Evolutionary conservation across 1,284 basidiomycete genomes (phyloP).

Genomic region (Microbotryomycetes sp.): DNA sequence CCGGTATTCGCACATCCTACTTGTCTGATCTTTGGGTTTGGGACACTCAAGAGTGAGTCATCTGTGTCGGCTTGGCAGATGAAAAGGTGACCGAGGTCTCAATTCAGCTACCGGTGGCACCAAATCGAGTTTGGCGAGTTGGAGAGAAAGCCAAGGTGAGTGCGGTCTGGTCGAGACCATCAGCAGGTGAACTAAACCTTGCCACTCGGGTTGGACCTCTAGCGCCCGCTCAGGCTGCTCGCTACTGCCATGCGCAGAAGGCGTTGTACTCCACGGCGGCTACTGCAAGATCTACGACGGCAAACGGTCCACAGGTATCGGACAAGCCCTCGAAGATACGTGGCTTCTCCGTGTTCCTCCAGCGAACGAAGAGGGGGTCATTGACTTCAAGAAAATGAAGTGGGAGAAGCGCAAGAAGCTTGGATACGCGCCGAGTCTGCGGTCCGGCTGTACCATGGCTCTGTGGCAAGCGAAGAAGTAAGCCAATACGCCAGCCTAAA

Average conservation of each 20-base stretch:
- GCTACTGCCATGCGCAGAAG: slow-evolving; percentile 71
- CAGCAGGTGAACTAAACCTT: too few species aligned
- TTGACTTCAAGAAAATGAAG: slow-evolving; percentile 56
- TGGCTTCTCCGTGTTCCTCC: slow-evolving; percentile 66
- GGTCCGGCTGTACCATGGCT: slow-evolving; percentile 79
- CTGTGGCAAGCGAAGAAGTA: slow-evolving; percentile 52
- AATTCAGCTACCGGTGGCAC: slow-evolving; percentile 74
- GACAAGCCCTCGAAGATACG: slow-evolving; percentile 73
- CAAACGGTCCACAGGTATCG: slow-evolving; percentile 71
- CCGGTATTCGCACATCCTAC: slow-evolving; percentile 33
- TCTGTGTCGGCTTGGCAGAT: too few species aligned
- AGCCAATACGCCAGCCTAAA: neutral
- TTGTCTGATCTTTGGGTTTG: slow-evolving; percentile 37
- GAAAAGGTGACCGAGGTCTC: neutral
- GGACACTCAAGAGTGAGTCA: slow-evolving; percentile 29
- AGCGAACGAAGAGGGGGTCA: slow-evolving; percentile 22
- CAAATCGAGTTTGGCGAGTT: slow-evolving; percentile 66
- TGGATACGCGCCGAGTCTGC: slow-evolving; percentile 54
- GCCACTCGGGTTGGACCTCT: neutral
- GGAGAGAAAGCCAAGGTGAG: slow-evolving; percentile 55
- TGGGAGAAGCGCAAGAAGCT: slow-evolving; percentile 81
- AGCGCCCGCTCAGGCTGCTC: slow-evolving; percentile 79
- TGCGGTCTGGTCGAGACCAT: too few species aligned
- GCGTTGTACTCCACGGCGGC: slow-evolving; percentile 76
- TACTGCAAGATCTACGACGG: slow-evolving; percentile 88